Conservation (phyloP, 352 stramenopile species). For the Globisporangium heterothallicum region DNA sequence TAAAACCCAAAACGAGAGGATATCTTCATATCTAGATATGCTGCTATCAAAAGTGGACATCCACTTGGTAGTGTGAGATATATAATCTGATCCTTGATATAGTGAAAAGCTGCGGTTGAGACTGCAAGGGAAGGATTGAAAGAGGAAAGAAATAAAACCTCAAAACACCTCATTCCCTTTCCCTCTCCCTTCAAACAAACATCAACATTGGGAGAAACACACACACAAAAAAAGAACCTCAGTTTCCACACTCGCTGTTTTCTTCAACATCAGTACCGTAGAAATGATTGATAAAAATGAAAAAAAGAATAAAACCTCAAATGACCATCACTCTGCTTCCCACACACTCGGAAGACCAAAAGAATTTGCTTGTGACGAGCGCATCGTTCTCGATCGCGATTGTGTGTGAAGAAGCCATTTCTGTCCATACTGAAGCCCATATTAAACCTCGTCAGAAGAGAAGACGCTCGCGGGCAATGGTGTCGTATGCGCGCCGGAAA, state of each 20-base stretch:
- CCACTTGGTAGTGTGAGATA: no score
- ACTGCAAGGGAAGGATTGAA: no score
- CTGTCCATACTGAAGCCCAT: constrained; percentile 1
- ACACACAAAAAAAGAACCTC: neutral
- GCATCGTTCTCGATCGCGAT: neutral
- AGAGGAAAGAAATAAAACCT: neutral
- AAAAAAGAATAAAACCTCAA: constrained; percentile 6
- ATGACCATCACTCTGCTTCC: neutral
- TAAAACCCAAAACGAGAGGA: neutral
- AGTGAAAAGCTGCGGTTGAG: no score
- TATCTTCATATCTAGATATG: neutral
- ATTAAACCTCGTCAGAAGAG: neutral
- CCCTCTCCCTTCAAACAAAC: no score
- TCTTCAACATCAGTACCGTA: constrained; percentile 3
- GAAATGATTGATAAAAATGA: neutral
- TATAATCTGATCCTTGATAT: no score
- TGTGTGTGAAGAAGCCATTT: neutral
- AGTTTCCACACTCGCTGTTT: neutral
- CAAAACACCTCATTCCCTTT: no score
- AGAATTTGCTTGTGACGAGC: constrained; percentile 10
- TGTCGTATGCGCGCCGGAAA: constrained; percentile 14
- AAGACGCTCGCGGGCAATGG: no score
- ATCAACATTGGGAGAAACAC: no score
- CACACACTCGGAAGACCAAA: neutral
- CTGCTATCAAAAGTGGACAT: no score